Evolutionary conservation across 257 asterid species (phyloP), one percentile per base, ranked within the genome.

Genomic region (Solanum corneliomulleri): DNA sequence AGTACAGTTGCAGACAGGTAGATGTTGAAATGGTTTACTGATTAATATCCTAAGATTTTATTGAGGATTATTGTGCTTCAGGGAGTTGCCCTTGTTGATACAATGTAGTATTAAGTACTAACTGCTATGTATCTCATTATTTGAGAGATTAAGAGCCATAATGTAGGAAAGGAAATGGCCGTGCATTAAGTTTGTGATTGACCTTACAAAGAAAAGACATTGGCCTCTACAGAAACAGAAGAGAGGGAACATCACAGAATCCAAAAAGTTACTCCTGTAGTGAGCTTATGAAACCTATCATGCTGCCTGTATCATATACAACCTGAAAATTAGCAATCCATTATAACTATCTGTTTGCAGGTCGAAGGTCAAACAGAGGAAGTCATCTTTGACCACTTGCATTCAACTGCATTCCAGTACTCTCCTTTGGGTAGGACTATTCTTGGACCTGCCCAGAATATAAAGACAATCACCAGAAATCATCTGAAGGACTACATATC

Each of bases 351-450:
- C 47, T 76, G 31, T 12, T 80, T 91, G 74, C 89, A 96, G 98
- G 97, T 96, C 3, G 99, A 95, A 93, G 92, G 94, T 60, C 98
- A 95, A 86, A 91, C 93, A 12, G 97, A 94, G 89, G 99, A 96
- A 89, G 98, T 96, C 84, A 93, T 96, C 87, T 96, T 96, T 84
- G 99, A 96, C 88, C 99, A 96, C 82, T 88, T 96, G 42, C 99
- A 96, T 89, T 94, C 98, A 71, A 94, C 98, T 90, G 99, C 99
- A 81, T 96, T 94, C 93, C 99, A 95, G 91, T 91, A 94, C 85
- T 88, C 98, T 2, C 97, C 99, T 68, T 90, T 96, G 77, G 98
- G 98, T 47, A 91, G 98, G 92, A 94, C 98, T 78, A 95, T 96
- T 52, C 98, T 96, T 18, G 99, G 99, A 56, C 96, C 98, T 87